phyloP scores from a whole-genome alignment of 345 rosid species.

The Mercurialis annua region DNA sequence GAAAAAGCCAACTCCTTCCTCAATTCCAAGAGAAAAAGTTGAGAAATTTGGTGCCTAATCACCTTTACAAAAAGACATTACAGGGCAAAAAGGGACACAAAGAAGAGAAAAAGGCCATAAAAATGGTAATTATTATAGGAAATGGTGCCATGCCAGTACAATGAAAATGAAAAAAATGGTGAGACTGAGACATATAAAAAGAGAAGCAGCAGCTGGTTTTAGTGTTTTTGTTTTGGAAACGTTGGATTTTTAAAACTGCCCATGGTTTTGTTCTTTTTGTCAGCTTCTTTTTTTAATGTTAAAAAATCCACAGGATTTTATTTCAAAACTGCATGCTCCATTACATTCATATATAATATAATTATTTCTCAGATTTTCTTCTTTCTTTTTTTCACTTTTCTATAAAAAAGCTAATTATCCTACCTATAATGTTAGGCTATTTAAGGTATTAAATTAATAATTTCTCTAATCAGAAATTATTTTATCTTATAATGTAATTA shows the following conservation, averaged over 20 bases:
- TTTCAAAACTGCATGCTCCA: not conserved
- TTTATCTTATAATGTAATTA: no score
- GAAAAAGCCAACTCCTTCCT: not conserved
- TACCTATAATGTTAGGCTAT: no score
- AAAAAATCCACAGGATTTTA: not conserved
- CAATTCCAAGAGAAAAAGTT: not conserved
- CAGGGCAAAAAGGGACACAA: no score
- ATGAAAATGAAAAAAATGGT: not conserved
- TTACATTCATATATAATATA: not conserved
- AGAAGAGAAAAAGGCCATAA: not conserved
- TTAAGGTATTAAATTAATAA: no score
- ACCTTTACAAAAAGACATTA: not conserved
- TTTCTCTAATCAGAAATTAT: no score
- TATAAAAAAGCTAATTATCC: no score
- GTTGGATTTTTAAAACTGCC: conserved; percentile 12
- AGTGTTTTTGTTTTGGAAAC: not conserved
- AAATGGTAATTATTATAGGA: not conserved
- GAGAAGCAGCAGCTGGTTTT: conserved; percentile 11
- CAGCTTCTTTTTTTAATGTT: not conserved
- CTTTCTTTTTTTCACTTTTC: not conserved
- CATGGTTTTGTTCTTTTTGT: conserved; percentile 15
- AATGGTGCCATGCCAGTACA: not conserved
- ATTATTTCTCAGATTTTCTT: no score
- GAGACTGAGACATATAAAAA: conserved; percentile 7
- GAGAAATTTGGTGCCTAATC: not conserved